Evolutionary conservation across 352 stramenopile species (phyloP).

Genomic region (Globisporangium yorkense): DNA sequence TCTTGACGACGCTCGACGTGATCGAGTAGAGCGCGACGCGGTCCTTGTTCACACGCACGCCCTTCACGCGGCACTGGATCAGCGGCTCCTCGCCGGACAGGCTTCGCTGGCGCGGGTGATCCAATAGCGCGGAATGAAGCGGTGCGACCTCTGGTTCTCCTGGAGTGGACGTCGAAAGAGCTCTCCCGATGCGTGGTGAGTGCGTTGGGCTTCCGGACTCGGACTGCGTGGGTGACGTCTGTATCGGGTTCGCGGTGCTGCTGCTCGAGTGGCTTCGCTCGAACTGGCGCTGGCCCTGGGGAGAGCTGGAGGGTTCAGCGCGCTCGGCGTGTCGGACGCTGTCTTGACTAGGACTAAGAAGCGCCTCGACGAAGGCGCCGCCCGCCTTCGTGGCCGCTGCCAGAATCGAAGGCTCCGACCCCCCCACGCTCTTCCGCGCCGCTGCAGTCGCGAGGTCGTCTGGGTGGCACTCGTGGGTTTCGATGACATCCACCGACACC

Average conservation of each 20-base stretch:
- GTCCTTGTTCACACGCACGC: constrained; percentile 44
- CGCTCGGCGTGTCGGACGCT: constrained; percentile 2
- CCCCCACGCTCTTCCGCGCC: constrained; percentile 12
- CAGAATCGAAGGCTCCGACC: background rate
- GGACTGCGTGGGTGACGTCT: background rate
- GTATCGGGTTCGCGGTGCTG: background rate
- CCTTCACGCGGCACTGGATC: constrained; percentile 45
- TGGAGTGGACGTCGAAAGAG: constrained; percentile 5
- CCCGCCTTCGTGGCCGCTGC: constrained; percentile 1
- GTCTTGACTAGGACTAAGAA: background rate
- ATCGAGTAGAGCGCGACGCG: constrained; percentile 56
- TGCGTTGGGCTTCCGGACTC: constrained; percentile 1
- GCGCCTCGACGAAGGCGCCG: constrained; percentile 7
- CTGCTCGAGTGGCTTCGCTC: background rate
- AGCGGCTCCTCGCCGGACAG: constrained; percentile 2
- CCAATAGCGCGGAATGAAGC: background rate
- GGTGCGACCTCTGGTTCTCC: background rate
- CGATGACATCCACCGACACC: constrained; percentile 52
- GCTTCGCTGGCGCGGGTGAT: background rate
- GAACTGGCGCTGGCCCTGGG: background rate
- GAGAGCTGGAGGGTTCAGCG: background rate
- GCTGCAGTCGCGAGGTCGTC: constrained; percentile 11
- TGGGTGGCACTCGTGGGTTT: constrained; percentile 49
- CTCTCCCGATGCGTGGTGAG: constrained; percentile 10
- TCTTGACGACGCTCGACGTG: constrained; percentile 32